These are phyloP conservation scores for Ustilaginoidea virens DNA, from an alignment of 2,329 filamentous ascomycete genomes.

Conservation along the genomic window DNA sequence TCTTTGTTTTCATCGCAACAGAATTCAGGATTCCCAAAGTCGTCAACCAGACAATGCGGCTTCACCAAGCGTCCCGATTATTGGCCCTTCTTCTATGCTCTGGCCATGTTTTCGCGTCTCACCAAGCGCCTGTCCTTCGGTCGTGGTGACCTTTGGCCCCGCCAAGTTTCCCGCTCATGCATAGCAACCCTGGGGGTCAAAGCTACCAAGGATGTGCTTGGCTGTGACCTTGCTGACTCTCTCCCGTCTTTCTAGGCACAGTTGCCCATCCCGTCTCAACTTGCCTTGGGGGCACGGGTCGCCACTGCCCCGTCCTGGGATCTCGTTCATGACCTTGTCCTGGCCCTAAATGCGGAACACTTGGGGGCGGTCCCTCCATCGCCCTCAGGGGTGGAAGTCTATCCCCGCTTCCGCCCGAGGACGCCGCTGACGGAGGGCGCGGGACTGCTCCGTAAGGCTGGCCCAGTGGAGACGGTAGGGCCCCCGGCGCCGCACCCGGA, in stretches of 20 bases:
- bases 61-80: too few species aligned
- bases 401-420: slow-evolving; percentile 21
- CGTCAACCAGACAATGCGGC: too few species aligned
- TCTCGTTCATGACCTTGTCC: slow-evolving; percentile 20
- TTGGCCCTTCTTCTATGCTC: too few species aligned
- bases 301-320: slow-evolving; percentile 20
- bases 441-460: slow-evolving; percentile 21
- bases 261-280: slow-evolving; percentile 23
- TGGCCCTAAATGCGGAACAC: slow-evolving; percentile 7
- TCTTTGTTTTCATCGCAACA: too few species aligned
- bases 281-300: slow-evolving; percentile 15
- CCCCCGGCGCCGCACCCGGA: slow-evolving; percentile 17
- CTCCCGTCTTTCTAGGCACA: slow-evolving; percentile 10
- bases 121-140: too few species aligned
- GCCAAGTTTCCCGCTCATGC: too few species aligned
- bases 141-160: too few species aligned
- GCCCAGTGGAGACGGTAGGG: slow-evolving; percentile 26
- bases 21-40: too few species aligned
- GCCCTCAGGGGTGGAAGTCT: slow-evolving; percentile 31
- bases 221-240: slow-evolving; percentile 6
- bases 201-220: slow-evolving; percentile 4
- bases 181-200: slow-evolving; percentile 4
- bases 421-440: slow-evolving; percentile 22
- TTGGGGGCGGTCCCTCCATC: slow-evolving; percentile 22
- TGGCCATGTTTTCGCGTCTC: too few species aligned